Conservation (phyloP, 495 filamentous ascomycete species). For the Lasiosphaeria miniovina region DNA sequence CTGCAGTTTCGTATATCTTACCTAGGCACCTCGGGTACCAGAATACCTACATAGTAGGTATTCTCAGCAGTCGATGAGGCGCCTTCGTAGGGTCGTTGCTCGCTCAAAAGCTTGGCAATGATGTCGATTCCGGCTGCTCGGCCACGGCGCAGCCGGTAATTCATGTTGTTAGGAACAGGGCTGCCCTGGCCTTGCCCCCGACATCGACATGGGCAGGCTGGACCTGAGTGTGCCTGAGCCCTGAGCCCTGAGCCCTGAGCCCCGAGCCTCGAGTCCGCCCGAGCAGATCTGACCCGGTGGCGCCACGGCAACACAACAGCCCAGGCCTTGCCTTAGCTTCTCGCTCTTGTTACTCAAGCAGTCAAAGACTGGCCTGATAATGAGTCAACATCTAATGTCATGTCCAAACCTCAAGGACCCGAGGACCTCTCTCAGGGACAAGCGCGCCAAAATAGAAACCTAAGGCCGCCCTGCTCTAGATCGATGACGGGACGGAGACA, state of each 20-base stretch:
- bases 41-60: no score
- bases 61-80: not conserved
- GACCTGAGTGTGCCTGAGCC: no score
- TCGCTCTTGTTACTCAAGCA: no score
- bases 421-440: not conserved
- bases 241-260: no score
- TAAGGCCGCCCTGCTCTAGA: not conserved
- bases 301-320: not conserved
- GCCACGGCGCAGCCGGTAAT: constrained; percentile 30
- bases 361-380: not conserved
- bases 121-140: constrained; percentile 27
- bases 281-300: not conserved
- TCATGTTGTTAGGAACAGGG: no score
- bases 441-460: not conserved
- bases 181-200: no score
- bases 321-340: no score
- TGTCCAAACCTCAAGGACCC: not conserved
- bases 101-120: not conserved
- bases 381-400: not conserved
- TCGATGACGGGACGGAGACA: not conserved
- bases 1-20: no score
- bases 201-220: no score
- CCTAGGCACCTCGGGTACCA: no score
- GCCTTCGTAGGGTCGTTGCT: not conserved
- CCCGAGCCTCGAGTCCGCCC: not conserved